Evolutionary conservation across 306 rosid species (phyloP).

Genomic region (Cucurbita maxima): DNA sequence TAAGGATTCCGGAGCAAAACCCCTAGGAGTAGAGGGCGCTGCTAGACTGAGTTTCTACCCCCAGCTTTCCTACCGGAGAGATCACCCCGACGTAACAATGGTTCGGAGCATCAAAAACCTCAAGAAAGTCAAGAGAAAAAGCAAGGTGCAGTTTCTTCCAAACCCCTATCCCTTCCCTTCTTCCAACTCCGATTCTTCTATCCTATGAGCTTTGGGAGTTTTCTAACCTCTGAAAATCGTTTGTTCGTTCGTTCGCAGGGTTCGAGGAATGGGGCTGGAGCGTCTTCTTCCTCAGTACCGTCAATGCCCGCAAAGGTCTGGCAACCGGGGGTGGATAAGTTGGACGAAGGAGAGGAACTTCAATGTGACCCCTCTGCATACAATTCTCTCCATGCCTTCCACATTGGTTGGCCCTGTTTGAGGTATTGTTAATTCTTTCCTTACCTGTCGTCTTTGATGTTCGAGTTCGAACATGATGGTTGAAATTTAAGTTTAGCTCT

Average conservation of each 20-base stretch:
- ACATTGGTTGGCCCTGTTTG: conserved; percentile 82
- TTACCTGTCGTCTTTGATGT: neutral
- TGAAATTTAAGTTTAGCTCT: neutral
- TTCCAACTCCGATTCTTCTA: neutral
- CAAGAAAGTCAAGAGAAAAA: conserved; percentile 64
- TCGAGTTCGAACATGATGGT: neutral
- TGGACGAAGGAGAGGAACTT: conserved; percentile 96
- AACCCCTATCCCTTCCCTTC: neutral
- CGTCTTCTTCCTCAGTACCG: conserved; percentile 49
- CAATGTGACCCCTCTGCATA: conserved; percentile 90
- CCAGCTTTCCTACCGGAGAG: neutral
- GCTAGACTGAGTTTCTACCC: neutral
- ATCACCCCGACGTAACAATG: conserved; percentile 16
- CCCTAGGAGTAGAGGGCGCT: neutral
- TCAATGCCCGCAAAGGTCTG: conserved; percentile 60
- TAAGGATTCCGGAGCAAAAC: neutral
- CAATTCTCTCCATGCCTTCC: conserved; percentile 82
- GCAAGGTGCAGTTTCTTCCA: conserved; percentile 31
- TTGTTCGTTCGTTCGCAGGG: conserved; percentile 16
- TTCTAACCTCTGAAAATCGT: neutral
- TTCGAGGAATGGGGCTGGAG: conserved; percentile 39
- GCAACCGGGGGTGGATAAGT: conserved; percentile 91
- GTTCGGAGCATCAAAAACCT: conserved; percentile 59
- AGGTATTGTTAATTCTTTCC: conserved; percentile 28
- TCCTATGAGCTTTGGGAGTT: neutral